phyloP scores from a whole-genome alignment of 768 basidiomycete species.

The Mycena indigotica region DNA sequence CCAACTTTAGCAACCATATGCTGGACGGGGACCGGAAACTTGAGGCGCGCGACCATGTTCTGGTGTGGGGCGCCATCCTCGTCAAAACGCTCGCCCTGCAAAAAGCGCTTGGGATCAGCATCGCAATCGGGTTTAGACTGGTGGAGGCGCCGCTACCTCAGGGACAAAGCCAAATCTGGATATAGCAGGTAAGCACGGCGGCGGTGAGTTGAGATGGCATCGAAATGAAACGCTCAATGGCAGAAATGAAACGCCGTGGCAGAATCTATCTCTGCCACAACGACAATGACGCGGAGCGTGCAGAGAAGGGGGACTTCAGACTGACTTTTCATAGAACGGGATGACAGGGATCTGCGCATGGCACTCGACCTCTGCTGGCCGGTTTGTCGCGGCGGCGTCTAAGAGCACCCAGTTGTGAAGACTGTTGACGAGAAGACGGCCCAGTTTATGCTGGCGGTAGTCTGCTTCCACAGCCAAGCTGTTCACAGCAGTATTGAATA shows the following conservation, averaged over 20 bases:
- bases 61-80: slow-evolving; percentile 88
- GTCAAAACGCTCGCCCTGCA: slow-evolving; percentile 72
- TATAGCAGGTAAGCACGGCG: slow-evolving; percentile 24
- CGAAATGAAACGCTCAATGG: too few relatives aligned
- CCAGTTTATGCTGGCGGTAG: slow-evolving; percentile 66
- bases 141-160: slow-evolving; percentile 49
- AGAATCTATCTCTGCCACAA: too few relatives aligned
- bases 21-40: neutral
- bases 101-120: neutral
- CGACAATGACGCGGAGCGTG: too few relatives aligned
- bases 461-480: slow-evolving; percentile 67
- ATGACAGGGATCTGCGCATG: slow-evolving; percentile 77
- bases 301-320: too few relatives aligned
- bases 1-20: too few relatives aligned
- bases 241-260: slow-evolving; percentile 8
- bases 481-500: neutral
- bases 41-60: slow-evolving; percentile 57
- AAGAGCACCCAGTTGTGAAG: slow-evolving; percentile 61
- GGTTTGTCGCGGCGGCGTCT: slow-evolving; percentile 39
- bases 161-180: slow-evolving; percentile 67
- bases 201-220: slow-evolving; percentile 1
- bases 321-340: slow-evolving; percentile 78
- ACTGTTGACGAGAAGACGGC: slow-evolving; percentile 62
- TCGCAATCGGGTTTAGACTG: slow-evolving; percentile 18
- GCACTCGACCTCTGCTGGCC: slow-evolving; percentile 47